Evolutionary conservation across 1,284 basidiomycete species (phyloP), one percentile per base, ranked within the genome.

Genomic region (Erythrobasidium hasegawianum): DNA sequence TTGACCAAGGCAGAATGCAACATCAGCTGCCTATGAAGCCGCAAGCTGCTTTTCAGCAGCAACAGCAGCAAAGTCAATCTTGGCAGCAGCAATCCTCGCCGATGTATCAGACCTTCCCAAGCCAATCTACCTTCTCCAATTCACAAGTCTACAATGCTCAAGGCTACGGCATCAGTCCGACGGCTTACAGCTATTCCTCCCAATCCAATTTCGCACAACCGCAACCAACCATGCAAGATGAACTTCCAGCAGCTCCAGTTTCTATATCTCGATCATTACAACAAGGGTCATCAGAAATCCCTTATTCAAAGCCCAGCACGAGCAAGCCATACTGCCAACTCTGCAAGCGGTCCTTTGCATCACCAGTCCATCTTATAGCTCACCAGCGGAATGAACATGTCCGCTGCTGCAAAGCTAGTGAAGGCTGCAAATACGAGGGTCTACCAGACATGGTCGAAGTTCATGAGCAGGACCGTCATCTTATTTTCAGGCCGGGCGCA

Each of bases 401-500:
- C 29, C 41, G 54, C 13, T 65, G 62, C 45, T 49, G 45, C 18
- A 57, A 57, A 22, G 16, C 38, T 11, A 45, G 41, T 40, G 80
- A 80, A 40, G 83, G 83, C 14, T 95, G 91, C 76, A 75, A 77
- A 8, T 96, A 90, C 74, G 81, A 81, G 27, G 90, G 89, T 24
- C 85, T 88, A 7, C 80, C 81, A 43, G 88, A 88, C 73, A 80
- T 85, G 27, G 84, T 94, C 3, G 86, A 90, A 75, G 81, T 83
- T 20, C 92, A 95, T 75, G 89, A 87, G 83, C 92, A 91, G 85
- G 92, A 95, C 75, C 81, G 90, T 20, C 92, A 94, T 77, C 80
- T 94, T 56, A 86, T 93, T 57, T 92, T 86, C 72, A 87, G 88
- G 16, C 81, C 83, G 49, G 87, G 84, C 20, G 88, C 87, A 84